Evolutionary conservation across 2,329 filamentous ascomycete species (phyloP).

Genomic region (Sporothrix sp.): DNA sequence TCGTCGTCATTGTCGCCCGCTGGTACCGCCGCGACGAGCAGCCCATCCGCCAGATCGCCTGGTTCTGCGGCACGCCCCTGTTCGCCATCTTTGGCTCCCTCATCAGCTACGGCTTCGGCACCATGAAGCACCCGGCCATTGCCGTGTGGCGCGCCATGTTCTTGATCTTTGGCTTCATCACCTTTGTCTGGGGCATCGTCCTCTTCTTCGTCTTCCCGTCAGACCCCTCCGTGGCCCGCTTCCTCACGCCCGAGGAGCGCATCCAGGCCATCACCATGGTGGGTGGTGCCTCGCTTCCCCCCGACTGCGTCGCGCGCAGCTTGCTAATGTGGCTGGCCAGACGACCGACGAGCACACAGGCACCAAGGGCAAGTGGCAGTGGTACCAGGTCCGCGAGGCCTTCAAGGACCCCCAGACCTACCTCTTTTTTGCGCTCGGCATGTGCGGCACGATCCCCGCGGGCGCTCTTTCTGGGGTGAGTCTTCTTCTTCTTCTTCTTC

Average conservation of each 20-base stretch:
- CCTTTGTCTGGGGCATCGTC: constrained; percentile 23
- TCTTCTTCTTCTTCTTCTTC: constrained; percentile 2
- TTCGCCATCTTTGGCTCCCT: constrained; percentile 40
- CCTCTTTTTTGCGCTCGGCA: constrained; percentile 22
- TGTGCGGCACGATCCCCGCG: constrained; percentile 24
- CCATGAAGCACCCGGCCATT: constrained; percentile 25
- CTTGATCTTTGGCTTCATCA: constrained; percentile 27
- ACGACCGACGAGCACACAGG: constrained; percentile 33
- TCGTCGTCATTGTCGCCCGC: constrained; percentile 32
- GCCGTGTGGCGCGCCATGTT: constrained; percentile 37
- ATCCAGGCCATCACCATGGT: constrained; percentile 23
- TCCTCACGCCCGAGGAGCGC: constrained; percentile 20
- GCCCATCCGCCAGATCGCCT: constrained; percentile 24
- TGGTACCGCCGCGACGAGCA: constrained; percentile 28
- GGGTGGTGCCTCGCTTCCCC: neutral
- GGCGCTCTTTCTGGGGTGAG: constrained; percentile 38
- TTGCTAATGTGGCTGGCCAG: constrained; percentile 14
- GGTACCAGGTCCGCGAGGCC: constrained; percentile 25
- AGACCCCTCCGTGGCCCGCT: constrained; percentile 18
- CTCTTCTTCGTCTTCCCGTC: constrained; percentile 19
- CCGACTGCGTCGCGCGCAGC: neutral
- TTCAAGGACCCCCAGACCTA: constrained; percentile 26
- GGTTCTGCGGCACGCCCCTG: constrained; percentile 28
- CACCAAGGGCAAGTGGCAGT: constrained; percentile 24
- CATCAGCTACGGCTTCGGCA: constrained; percentile 33